Conservation (phyloP, 164 flowering plant species). For the Kingdonia uniflora region DNA sequence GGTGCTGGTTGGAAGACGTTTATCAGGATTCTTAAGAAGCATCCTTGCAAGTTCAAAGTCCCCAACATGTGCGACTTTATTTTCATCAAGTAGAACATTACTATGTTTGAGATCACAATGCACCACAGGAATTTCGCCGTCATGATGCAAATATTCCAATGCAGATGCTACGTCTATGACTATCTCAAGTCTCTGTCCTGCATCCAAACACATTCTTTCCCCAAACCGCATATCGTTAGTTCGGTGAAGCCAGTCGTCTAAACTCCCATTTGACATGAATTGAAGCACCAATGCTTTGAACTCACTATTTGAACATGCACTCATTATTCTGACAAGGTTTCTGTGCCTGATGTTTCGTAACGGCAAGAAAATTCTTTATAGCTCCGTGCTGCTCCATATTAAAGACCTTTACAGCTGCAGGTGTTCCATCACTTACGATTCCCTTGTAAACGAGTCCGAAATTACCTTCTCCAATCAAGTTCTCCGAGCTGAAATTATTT, state of each 20-base stretch:
- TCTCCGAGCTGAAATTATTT: slow-evolving; percentile 6
- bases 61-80: slow-evolving; percentile 22
- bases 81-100: slow-evolving; percentile 17
- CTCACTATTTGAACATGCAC: slow-evolving; percentile 14
- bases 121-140: slow-evolving; percentile 13
- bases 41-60: slow-evolving; percentile 25
- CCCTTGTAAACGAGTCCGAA: slow-evolving; percentile 18
- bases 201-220: slow-evolving; percentile 2
- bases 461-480: slow-evolving; percentile 20
- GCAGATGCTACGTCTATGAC: slow-evolving; percentile 22
- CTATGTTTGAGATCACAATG: slow-evolving; percentile 25
- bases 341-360: slow-evolving; percentile 14
- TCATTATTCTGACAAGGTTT: slow-evolving; percentile 19
- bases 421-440: slow-evolving; percentile 9
- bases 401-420: slow-evolving; percentile 19
- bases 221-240: background rate
- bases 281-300: slow-evolving; percentile 21
- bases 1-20: slow-evolving; percentile 5
- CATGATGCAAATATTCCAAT: slow-evolving; percentile 24
- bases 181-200: slow-evolving; percentile 14
- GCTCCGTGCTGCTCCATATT: slow-evolving; percentile 12
- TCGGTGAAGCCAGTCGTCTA: slow-evolving; percentile 16
- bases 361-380: slow-evolving; percentile 14
- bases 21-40: slow-evolving; percentile 3
- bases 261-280: slow-evolving; percentile 22